Percentiles rank a stretch among this genome's conserved stretches.
phyloP scores from a whole-genome alignment of 2,329 filamentous ascomycete species.

The Aspergillus hiratsukae region DNA sequence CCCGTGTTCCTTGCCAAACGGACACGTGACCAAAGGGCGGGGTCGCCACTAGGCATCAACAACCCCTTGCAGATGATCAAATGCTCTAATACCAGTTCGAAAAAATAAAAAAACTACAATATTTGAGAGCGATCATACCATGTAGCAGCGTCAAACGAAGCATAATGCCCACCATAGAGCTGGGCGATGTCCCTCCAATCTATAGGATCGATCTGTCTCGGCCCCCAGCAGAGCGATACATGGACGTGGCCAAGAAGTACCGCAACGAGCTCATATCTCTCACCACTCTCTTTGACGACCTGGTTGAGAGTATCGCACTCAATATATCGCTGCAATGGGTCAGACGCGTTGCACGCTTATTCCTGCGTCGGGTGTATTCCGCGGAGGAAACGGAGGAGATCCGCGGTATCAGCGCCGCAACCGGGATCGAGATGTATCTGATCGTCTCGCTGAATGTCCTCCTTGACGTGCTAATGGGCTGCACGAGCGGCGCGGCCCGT shows the following conservation, averaged over 20 bases:
- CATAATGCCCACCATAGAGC: not conserved
- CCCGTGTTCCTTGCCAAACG: too few species aligned
- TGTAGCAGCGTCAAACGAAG: not conserved
- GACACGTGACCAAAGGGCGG: not conserved
- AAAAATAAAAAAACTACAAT: not conserved
- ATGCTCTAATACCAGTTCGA: not conserved
- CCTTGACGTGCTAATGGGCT: constrained; percentile 61
- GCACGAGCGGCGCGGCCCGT: constrained; percentile 54
- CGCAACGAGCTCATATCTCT: constrained; percentile 38
- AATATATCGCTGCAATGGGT: constrained; percentile 23
- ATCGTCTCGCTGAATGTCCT: constrained; percentile 60
- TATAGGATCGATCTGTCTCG: constrained; percentile 53
- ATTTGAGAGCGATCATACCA: not conserved
- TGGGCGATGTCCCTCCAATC: constrained; percentile 25
- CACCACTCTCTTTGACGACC: constrained; percentile 16
- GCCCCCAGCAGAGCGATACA: constrained; percentile 50
- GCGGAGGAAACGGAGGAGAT: constrained; percentile 59
- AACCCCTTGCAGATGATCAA: not conserved
- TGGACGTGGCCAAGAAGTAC: constrained; percentile 45
- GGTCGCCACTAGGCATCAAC: not conserved
- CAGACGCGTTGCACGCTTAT: constrained; percentile 40
- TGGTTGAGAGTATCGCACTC: constrained; percentile 7
- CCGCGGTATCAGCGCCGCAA: constrained; percentile 50
- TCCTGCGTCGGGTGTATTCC: constrained; percentile 49
- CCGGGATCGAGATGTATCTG: constrained; percentile 54